These are phyloP conservation scores for Candida frijolesensis DNA, from an alignment of 1,139 yeast species.

Conservation along the genomic window DNA sequence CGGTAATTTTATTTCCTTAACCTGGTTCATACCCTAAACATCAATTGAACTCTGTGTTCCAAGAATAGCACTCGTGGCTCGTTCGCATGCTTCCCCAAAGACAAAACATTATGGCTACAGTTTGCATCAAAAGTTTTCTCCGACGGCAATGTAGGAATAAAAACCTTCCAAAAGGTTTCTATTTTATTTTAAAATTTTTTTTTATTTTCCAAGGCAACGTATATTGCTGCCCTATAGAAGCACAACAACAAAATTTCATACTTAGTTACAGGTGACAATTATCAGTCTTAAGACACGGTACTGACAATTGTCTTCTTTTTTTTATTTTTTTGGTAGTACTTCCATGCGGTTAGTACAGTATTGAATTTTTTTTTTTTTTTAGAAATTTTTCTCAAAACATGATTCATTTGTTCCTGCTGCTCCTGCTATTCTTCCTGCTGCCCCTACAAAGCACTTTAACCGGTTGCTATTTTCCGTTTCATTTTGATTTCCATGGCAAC, in stretches of 20 bases:
- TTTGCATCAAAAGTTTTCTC: too few species aligned
- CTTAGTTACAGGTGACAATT: background rate
- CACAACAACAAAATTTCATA: background rate
- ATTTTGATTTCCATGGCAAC: too few species aligned
- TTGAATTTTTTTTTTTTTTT: too few species aligned
- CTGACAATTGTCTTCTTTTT: background rate
- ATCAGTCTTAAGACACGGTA: background rate
- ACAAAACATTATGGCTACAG: too few species aligned
- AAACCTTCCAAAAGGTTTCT: background rate
- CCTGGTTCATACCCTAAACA: background rate
- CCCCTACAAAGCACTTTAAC: too few species aligned
- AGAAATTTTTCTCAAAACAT: too few species aligned
- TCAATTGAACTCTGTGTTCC: background rate
- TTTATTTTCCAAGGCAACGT: background rate
- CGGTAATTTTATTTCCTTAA: background rate
- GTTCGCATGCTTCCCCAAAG: too few species aligned
- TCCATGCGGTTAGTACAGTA: too few species aligned
- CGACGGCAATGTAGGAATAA: background rate
- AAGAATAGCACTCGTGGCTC: background rate
- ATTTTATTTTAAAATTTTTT: too few species aligned
- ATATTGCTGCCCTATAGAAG: background rate
- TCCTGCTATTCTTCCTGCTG: too few species aligned
- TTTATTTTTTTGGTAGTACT: background rate
- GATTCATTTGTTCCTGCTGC: too few species aligned
- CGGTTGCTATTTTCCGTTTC: too few species aligned